A percentile compares a stretch with the other conserved stretches of the same genome.
Conservation (phyloP, 352 stramenopile genomes). For the Globisporangium spinosum region DNA sequence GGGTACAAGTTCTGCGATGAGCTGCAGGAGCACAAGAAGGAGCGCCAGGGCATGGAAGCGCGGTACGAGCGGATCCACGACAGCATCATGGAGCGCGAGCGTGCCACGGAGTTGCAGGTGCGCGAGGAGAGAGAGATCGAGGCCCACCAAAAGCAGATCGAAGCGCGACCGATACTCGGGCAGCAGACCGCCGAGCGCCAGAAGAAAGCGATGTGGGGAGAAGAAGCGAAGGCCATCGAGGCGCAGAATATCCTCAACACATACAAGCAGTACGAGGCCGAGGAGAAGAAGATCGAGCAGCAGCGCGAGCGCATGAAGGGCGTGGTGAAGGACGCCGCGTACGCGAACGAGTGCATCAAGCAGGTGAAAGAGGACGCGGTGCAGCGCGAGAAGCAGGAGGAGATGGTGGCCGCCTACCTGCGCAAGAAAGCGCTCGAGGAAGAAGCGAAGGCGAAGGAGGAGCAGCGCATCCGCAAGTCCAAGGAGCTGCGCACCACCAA, state of each 20-base stretch:
- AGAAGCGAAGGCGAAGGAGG: conserved; percentile 61
- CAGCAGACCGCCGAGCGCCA: conserved; percentile 63
- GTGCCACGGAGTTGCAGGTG: conserved; percentile 46
- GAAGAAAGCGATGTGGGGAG: conserved; percentile 66
- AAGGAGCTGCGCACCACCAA: conserved; percentile 74
- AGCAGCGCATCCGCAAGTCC: conserved; percentile 55
- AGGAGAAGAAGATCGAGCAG: conserved; percentile 59
- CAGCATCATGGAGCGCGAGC: conserved; percentile 71
- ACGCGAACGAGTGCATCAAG: conserved; percentile 68
- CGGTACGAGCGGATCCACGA: conserved; percentile 70
- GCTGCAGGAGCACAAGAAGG: conserved; percentile 42
- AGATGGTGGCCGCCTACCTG: conserved; percentile 60
- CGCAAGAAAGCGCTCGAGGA: conserved; percentile 70
- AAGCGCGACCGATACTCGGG: conserved; percentile 62
- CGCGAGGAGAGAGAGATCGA: conserved; percentile 38
- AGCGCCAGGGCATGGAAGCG: conserved; percentile 35
- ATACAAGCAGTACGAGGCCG: conserved; percentile 78
- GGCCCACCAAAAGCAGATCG: conserved; percentile 47
- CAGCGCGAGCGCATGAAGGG: conserved; percentile 42
- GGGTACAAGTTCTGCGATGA: conserved; percentile 67
- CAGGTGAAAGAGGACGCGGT: conserved; percentile 54
- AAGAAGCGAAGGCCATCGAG: conserved; percentile 77
- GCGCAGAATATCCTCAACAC: conserved; percentile 73
- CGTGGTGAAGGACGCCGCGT: conserved; percentile 42
- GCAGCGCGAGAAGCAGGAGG: conserved; percentile 55